Percentiles rank a stretch among this genome's conserved stretches.
phyloP scores from a whole-genome alignment of 306 rosid genomes.

The Medicago ruthenica region DNA sequence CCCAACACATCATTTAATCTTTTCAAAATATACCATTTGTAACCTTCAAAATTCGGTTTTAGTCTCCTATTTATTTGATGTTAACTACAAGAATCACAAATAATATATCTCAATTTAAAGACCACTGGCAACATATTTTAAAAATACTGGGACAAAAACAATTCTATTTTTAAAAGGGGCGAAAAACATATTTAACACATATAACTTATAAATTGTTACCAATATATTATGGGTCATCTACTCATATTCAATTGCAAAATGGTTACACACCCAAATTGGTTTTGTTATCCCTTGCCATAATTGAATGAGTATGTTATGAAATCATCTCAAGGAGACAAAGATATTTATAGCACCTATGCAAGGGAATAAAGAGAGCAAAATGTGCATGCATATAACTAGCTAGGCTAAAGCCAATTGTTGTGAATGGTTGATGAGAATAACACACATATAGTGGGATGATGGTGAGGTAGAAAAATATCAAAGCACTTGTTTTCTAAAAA shows the following conservation, averaged over 20 bases:
- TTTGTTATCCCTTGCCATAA: neutral
- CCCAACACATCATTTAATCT: neutral
- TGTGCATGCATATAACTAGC: conserved; percentile 18
- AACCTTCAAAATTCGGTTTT: neutral
- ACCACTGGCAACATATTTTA: neutral
- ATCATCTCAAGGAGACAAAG: conserved; percentile 10
- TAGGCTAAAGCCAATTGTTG: conserved; percentile 5
- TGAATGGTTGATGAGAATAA: conserved; percentile 19
- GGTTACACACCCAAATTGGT: neutral
- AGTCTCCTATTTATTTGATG: neutral
- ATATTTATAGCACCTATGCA: conserved; percentile 22
- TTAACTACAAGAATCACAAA: neutral
- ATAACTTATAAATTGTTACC: too few relatives aligned
- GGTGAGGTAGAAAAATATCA: neutral
- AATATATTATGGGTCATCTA: neutral
- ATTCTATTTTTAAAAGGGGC: neutral
- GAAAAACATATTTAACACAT: too few relatives aligned
- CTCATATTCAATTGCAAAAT: neutral
- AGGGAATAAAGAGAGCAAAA: conserved; percentile 34
- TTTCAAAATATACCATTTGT: neutral
- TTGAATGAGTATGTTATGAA: conserved; percentile 5
- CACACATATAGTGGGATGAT: conserved; percentile 28
- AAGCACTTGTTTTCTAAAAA: conserved; percentile 5
- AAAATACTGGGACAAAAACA: neutral
- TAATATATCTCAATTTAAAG: neutral